phyloP scores from a whole-genome alignment of 2,329 filamentous ascomycete species.

The Bipolaris victoriae region DNA sequence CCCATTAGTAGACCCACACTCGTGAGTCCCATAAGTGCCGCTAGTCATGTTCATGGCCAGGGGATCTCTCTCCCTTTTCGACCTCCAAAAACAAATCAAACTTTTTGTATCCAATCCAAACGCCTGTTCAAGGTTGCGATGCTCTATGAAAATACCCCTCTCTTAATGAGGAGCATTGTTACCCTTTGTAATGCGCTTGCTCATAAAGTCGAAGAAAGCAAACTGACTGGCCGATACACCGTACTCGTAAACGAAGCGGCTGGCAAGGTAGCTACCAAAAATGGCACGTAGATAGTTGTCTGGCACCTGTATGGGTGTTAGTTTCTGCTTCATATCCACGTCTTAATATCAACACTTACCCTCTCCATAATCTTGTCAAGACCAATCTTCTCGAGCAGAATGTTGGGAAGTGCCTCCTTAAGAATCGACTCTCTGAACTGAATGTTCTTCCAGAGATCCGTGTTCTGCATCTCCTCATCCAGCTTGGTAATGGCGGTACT shows the following conservation, averaged over 20 bases:
- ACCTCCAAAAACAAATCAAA: background rate
- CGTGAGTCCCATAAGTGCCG: slow-evolving; percentile 16
- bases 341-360: slow-evolving; percentile 55
- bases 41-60: background rate
- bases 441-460: slow-evolving; percentile 86
- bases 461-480: slow-evolving; percentile 94
- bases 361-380: slow-evolving; percentile 84
- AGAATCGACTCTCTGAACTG: slow-evolving; percentile 79
- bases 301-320: slow-evolving; percentile 65
- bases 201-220: slow-evolving; percentile 92
- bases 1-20: slow-evolving; percentile 5
- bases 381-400: slow-evolving; percentile 87
- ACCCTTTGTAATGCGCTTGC: slow-evolving; percentile 53
- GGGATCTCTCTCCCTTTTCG: background rate
- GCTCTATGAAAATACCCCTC: background rate
- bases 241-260: slow-evolving; percentile 94
- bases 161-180: slow-evolving; percentile 12
- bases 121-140: slow-evolving; percentile 5
- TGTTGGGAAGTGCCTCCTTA: slow-evolving; percentile 80
- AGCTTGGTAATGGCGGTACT: slow-evolving; percentile 93
- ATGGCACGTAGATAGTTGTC: slow-evolving; percentile 92
- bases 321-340: slow-evolving; percentile 2
- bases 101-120: slow-evolving; percentile 11
- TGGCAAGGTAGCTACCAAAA: slow-evolving; percentile 94
- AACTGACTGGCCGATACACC: slow-evolving; percentile 93